Conservation (phyloP, 2,329 filamentous ascomycete genomes). For the Neoascochyta sp. region DNA sequence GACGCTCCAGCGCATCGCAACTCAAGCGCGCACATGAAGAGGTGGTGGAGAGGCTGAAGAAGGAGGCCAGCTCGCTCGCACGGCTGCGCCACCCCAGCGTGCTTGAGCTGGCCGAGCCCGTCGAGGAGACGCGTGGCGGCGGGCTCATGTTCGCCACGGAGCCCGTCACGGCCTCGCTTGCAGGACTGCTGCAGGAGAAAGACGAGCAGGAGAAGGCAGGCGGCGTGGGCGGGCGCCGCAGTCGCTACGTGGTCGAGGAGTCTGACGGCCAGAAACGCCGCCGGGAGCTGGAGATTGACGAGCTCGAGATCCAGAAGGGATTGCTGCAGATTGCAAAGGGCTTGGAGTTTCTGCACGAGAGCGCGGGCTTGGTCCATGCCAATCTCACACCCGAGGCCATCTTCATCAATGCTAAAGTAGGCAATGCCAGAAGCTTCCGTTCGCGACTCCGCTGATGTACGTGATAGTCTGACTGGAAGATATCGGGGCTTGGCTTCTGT, state of each 20-base stretch:
- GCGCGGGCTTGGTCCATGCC: constrained; percentile 86
- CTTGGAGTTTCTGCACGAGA: constrained; percentile 92
- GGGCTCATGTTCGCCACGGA: constrained; percentile 96
- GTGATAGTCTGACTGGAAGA: constrained; percentile 88
- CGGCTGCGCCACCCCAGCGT: constrained; percentile 87
- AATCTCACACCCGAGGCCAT: constrained; percentile 93
- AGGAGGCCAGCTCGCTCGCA: constrained; percentile 84
- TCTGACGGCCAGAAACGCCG: constrained; percentile 65
- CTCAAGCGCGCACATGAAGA: constrained; percentile 83
- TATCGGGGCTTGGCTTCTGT: constrained; percentile 88
- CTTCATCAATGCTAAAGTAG: constrained; percentile 85
- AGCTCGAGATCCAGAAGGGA: constrained; percentile 96
- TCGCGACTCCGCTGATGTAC: constrained; percentile 23
- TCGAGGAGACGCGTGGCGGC: constrained; percentile 88
- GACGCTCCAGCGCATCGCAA: constrained; percentile 58
- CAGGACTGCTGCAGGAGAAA: constrained; percentile 78
- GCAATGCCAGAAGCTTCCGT: constrained; percentile 25
- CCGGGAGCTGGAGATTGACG: constrained; percentile 87
- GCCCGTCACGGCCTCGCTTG: constrained; percentile 81
- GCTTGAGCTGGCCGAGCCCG: constrained; percentile 87
- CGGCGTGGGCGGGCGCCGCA: constrained; percentile 65
- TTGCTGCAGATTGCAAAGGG: constrained; percentile 90
- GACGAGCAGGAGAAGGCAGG: constrained; percentile 75
- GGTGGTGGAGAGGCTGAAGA: constrained; percentile 84
- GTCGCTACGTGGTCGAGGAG: constrained; percentile 78